A percentile compares a stretch with the other conserved stretches of the same genome.
Conservation (phyloP, 139 green algal species). For the Nannochloris sp. region DNA sequence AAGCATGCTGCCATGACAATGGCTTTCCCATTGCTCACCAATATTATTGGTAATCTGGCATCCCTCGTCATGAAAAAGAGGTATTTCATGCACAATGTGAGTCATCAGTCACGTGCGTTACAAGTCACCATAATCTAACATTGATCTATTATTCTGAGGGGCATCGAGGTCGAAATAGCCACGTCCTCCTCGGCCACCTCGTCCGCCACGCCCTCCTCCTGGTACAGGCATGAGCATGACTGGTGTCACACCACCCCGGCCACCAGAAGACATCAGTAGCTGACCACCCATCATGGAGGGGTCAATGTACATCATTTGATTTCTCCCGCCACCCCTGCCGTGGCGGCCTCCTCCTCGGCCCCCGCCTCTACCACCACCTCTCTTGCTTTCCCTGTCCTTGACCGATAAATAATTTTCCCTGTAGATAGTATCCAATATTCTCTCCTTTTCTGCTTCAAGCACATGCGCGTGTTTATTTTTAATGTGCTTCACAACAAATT, state of each 20-base stretch:
- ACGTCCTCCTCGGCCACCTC: constrained; percentile 12
- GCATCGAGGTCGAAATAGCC: constrained; percentile 74
- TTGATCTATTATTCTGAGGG: constrained; percentile 67
- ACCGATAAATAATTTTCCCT: constrained; percentile 26
- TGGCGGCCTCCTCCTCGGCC: neutral
- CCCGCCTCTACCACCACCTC: constrained; percentile 1
- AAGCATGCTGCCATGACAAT: too few species aligned
- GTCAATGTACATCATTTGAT: constrained; percentile 52
- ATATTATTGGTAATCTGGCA: too few species aligned
- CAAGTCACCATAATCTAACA: constrained; percentile 82
- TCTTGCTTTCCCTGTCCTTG: constrained; percentile 2
- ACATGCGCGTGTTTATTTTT: constrained; percentile 67
- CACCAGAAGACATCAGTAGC: neutral
- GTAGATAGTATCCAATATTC: constrained; percentile 27
- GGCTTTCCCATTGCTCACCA: too few species aligned
- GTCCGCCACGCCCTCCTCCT: constrained; percentile 10
- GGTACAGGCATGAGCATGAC: constrained; percentile 4
- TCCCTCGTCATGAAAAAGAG: too few species aligned
- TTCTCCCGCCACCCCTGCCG: constrained; percentile 20
- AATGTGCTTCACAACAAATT: constrained; percentile 89
- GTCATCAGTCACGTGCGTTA: constrained; percentile 15
- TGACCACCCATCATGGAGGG: constrained; percentile 74
- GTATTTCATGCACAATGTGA: neutral
- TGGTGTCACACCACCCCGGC: neutral
- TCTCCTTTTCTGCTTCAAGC: constrained; percentile 44